These are phyloP conservation scores for Cryptococcus depauperatus DNA, from an alignment of 1,284 basidiomycete genomes.

Conservation along the genomic window DNA sequence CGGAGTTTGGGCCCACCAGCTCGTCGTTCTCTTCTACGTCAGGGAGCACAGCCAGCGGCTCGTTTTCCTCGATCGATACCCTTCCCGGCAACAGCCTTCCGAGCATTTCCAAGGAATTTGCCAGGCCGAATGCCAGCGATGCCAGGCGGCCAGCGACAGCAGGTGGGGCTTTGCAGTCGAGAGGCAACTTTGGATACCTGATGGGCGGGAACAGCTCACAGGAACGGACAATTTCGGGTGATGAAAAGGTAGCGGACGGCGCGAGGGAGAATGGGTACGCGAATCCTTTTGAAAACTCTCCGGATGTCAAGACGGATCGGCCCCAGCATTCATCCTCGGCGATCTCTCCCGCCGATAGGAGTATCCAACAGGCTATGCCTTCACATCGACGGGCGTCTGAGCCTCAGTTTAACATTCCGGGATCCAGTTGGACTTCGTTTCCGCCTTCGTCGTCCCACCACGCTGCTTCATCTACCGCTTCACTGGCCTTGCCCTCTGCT, in stretches of 20 bases:
- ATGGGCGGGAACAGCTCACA: slow-evolving; percentile 5
- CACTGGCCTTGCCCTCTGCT: slow-evolving; percentile 12
- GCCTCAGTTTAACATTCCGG: slow-evolving; percentile 18
- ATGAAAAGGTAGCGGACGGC: slow-evolving; percentile 8
- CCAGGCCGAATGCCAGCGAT: slow-evolving; percentile 27
- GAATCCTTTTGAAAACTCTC: too few species aligned
- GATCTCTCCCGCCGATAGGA: too few species aligned
- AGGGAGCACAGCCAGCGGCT: slow-evolving; percentile 19
- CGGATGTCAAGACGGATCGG: too few species aligned
- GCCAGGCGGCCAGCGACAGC: slow-evolving; percentile 40
- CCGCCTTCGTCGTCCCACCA: neutral
- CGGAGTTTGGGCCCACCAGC: slow-evolving; percentile 14
- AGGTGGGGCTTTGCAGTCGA: slow-evolving; percentile 28
- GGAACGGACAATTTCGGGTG: slow-evolving; percentile 6
- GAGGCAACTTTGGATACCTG: slow-evolving; percentile 13
- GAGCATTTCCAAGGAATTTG: slow-evolving; percentile 41
- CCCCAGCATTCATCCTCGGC: too few species aligned
- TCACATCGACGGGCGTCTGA: slow-evolving; percentile 23
- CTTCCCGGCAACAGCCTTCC: slow-evolving; percentile 21
- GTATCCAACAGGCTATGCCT: too few species aligned
- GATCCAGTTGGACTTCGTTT: slow-evolving; percentile 5
- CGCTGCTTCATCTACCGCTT: neutral
- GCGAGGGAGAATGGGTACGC: slow-evolving; percentile 19
- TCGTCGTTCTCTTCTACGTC: slow-evolving; percentile 30
- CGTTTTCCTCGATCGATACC: slow-evolving; percentile 33